Percentiles rank a stretch among this genome's conserved stretches.
These are phyloP conservation scores for Synchytrium microbalum DNA, from an alignment of 371 early-diverging fungal genomes.

Conservation along the genomic window DNA sequence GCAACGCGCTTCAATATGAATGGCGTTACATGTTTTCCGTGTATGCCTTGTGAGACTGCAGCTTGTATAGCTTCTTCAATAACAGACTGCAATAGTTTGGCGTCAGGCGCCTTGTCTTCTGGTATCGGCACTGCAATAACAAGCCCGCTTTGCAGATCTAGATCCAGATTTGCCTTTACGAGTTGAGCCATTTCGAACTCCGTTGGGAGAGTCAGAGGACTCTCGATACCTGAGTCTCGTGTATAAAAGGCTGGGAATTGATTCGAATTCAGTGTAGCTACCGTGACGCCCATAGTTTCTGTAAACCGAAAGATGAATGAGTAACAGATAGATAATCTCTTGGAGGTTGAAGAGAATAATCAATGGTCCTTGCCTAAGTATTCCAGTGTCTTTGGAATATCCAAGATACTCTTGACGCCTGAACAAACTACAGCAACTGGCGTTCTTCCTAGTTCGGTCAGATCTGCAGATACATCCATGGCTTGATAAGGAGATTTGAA, in stretches of 20 bases:
- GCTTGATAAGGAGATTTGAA: slow-evolving; percentile 28
- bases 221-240: slow-evolving; percentile 58
- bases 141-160: slow-evolving; percentile 67
- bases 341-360: slow-evolving; percentile 2
- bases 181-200: slow-evolving; percentile 58
- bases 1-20: slow-evolving; percentile 74
- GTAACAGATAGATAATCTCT: too few species aligned
- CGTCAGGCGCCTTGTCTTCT: slow-evolving; percentile 51
- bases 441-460: slow-evolving; percentile 83
- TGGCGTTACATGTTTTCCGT: slow-evolving; percentile 86
- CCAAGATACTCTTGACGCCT: slow-evolving; percentile 88
- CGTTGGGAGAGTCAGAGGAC: slow-evolving; percentile 37
- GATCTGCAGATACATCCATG: slow-evolving; percentile 85
- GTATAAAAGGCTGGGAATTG: slow-evolving; percentile 88
- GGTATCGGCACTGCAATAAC: slow-evolving; percentile 90
- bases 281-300: slow-evolving; percentile 92
- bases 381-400: slow-evolving; percentile 83
- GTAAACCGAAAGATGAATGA: too few species aligned
- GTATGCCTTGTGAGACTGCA: slow-evolving; percentile 51
- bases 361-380: slow-evolving; percentile 56
- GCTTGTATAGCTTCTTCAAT: slow-evolving; percentile 64
- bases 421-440: slow-evolving; percentile 90
- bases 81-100: slow-evolving; percentile 53
- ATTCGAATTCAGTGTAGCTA: slow-evolving; percentile 59
- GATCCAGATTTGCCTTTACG: slow-evolving; percentile 60